These are phyloP conservation scores for Exophiala spinifera DNA, from an alignment of 2,329 filamentous ascomycete genomes.

Conservation along the genomic window DNA sequence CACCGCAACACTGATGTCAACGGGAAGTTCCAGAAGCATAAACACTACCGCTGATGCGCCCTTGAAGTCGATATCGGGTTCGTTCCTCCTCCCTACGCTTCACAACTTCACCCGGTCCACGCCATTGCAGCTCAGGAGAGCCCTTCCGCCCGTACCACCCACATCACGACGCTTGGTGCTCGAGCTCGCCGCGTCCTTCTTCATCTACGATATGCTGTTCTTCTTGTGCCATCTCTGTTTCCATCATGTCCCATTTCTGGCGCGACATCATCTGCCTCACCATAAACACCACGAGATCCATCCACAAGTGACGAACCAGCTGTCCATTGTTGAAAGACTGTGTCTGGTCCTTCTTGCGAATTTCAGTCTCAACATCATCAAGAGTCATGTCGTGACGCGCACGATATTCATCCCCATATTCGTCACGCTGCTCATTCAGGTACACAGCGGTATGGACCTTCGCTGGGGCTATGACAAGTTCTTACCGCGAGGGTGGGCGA, in stretches of 20 bases:
- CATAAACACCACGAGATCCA: constrained; percentile 32
- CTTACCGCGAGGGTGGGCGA: constrained; percentile 29
- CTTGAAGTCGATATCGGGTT: constrained; percentile 17
- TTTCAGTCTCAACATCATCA: constrained; percentile 33
- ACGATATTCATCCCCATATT: constrained; percentile 32
- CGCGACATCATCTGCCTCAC: constrained; percentile 27
- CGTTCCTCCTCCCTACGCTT: neutral
- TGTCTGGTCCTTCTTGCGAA: constrained; percentile 32
- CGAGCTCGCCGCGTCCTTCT: constrained; percentile 26
- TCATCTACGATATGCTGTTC: constrained; percentile 33
- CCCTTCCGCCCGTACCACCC: neutral
- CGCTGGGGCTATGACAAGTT: constrained; percentile 32
- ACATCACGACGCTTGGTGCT: constrained; percentile 26
- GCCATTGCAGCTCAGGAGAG: neutral
- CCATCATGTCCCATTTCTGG: constrained; percentile 25
- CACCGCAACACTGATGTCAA: neutral
- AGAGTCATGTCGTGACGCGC: constrained; percentile 31
- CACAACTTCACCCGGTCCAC: neutral
- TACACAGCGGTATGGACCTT: constrained; percentile 32
- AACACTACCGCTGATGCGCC: constrained; percentile 20
- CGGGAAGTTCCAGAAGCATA: neutral
- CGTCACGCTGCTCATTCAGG: constrained; percentile 31
- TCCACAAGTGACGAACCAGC: constrained; percentile 33
- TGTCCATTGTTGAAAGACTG: constrained; percentile 29
- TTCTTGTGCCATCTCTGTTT: constrained; percentile 32